These are phyloP conservation scores for Phanerodontia chrysosporium DNA, from an alignment of 768 basidiomycete species.

Conservation along the genomic window DNA sequence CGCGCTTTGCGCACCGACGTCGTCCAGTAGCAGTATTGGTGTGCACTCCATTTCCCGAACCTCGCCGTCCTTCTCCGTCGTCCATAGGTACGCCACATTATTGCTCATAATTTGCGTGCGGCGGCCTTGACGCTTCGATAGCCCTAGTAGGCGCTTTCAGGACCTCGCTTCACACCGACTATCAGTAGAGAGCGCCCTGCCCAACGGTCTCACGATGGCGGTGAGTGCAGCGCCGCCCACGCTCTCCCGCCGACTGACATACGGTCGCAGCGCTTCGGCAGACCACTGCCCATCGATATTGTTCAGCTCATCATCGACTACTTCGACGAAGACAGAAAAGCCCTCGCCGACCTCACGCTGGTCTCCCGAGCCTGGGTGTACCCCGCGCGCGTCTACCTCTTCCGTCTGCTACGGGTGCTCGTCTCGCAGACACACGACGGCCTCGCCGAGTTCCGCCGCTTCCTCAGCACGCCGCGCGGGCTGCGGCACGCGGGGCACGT, in stretches of 20 bases:
- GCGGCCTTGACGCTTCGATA: too few species aligned
- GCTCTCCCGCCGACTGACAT: neutral
- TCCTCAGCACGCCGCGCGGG: constrained; percentile 4
- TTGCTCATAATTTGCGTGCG: neutral
- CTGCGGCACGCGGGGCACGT: neutral
- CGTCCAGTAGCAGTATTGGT: neutral
- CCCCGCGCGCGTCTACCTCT: constrained; percentile 9
- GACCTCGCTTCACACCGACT: neutral
- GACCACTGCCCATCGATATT: constrained; percentile 3
- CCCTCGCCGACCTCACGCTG: neutral
- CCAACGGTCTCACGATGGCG: neutral
- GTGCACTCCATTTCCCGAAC: neutral
- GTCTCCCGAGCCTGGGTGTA: constrained; percentile 2
- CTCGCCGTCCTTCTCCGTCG: too few species aligned
- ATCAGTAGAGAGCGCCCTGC: too few species aligned
- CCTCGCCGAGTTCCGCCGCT: constrained; percentile 1
- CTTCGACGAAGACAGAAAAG: neutral
- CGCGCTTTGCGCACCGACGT: neutral
- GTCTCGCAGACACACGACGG: neutral
- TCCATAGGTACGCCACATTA: neutral
- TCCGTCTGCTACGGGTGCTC: neutral
- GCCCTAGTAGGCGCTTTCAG: neutral
- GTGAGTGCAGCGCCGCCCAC: neutral
- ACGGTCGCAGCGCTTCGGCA: neutral
- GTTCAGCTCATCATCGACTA: constrained; percentile 9